Conservation (phyloP, 75 land plant genomes). For the Cunninghamia lanceolata region DNA sequence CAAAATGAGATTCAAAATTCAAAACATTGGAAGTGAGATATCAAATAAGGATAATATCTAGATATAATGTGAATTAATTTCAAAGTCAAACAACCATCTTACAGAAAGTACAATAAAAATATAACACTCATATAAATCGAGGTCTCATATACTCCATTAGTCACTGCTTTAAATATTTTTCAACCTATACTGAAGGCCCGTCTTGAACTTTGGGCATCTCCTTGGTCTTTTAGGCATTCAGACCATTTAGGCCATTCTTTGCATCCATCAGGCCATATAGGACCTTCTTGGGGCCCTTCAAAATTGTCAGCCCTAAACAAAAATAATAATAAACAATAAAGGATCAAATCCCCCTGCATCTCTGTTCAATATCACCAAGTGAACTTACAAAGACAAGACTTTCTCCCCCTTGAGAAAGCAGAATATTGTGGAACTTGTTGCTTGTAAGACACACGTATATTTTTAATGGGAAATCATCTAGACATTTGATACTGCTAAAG, state of each 20-base stretch:
- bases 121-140: background rate
- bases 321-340: background rate
- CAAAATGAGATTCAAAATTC: background rate
- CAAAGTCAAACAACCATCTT: background rate
- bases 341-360: background rate
- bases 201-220: background rate
- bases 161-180: background rate
- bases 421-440: background rate
- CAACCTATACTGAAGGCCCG: background rate
- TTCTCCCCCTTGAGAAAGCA: background rate
- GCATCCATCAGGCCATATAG: background rate
- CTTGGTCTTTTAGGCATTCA: background rate
- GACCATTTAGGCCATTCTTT: background rate
- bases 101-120: background rate
- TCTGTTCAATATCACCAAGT: background rate
- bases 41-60: background rate
- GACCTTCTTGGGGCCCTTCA: background rate
- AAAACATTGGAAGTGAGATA: background rate
- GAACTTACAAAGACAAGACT: background rate
- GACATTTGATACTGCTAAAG: too few relatives aligned
- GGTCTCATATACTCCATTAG: background rate
- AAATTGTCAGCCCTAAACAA: background rate
- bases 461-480: too few relatives aligned
- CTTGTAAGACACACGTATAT: too few relatives aligned
- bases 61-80: background rate